These are phyloP conservation scores for Pharus latifolius DNA, from an alignment of 176 grass and related monocot genomes.

Conservation along the genomic window DNA sequence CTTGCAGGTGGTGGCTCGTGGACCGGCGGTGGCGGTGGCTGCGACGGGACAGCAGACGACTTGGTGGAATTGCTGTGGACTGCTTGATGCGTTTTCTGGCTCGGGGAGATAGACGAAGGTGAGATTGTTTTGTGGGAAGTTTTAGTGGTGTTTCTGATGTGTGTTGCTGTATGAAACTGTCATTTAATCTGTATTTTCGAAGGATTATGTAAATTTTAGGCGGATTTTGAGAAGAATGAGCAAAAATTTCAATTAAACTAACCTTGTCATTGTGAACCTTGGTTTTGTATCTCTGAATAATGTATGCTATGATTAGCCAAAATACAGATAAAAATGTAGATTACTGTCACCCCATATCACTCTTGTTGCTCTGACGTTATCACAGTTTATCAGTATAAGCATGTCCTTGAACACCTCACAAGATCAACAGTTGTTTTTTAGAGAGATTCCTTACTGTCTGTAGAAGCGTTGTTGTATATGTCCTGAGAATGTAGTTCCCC, in stretches of 20 bases:
- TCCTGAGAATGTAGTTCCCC: neutral
- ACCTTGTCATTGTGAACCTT: neutral
- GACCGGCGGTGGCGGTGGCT: constrained; percentile 27
- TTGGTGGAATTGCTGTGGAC: constrained; percentile 86
- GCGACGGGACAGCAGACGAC: constrained; percentile 19
- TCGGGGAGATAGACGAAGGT: constrained; percentile 51
- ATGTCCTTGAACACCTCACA: no score
- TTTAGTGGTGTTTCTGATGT: neutral
- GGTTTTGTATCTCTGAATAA: no score
- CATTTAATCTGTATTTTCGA: neutral
- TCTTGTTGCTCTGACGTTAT: neutral
- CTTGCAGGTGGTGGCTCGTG: constrained; percentile 24
- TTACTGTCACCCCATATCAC: no score
- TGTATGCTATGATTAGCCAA: no score
- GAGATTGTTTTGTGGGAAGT: constrained; percentile 10
- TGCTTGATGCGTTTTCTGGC: constrained; percentile 52
- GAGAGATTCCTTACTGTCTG: no score
- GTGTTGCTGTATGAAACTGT: neutral
- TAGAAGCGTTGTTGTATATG: neutral
- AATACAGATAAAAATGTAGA: no score
- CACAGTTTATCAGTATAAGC: neutral
- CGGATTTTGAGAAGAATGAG: no score
- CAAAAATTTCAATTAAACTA: neutral
- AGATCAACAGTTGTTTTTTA: no score
- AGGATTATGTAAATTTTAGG: no score